Evolutionary conservation across 495 filamentous ascomycete genomes (phyloP).

Genomic region (Corynascus novoguineensis): DNA sequence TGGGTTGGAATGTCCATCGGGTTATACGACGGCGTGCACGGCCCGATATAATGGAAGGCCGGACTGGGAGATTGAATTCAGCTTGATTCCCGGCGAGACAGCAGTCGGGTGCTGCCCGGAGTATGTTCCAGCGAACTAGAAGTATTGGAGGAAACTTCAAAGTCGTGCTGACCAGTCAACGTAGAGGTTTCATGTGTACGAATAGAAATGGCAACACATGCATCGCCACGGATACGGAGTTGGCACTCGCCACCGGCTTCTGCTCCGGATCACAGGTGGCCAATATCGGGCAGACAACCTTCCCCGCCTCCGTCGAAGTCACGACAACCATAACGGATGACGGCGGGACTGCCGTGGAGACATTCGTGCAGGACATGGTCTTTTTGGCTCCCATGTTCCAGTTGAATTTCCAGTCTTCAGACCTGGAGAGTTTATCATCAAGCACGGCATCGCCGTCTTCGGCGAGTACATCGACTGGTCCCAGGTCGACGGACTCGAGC

Average conservation of each 20-base stretch:
- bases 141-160: background rate
- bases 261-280: background rate
- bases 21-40: slow-evolving; percentile 22
- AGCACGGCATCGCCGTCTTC: background rate
- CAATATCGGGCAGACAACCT: background rate
- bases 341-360: background rate
- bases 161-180: background rate
- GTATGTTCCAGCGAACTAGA: slow-evolving; percentile 5
- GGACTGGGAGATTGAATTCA: slow-evolving; percentile 17
- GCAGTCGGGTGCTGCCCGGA: slow-evolving; percentile 23
- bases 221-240: background rate
- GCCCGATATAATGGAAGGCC: slow-evolving; percentile 11
- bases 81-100: slow-evolving; percentile 17
- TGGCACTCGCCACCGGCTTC: background rate
- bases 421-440: background rate
- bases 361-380: background rate
- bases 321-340: background rate
- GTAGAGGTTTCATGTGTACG: background rate
- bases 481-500: background rate
- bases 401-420: slow-evolving; percentile 4
- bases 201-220: slow-evolving; percentile 9
- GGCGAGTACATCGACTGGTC: background rate
- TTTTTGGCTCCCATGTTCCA: slow-evolving; percentile 9
- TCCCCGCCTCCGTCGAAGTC: background rate
- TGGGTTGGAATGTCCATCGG: slow-evolving; percentile 21